A percentile compares a stretch with the other conserved stretches of the same genome.
Conservation (phyloP, 257 asterid species). For the Fraxinus americana region DNA sequence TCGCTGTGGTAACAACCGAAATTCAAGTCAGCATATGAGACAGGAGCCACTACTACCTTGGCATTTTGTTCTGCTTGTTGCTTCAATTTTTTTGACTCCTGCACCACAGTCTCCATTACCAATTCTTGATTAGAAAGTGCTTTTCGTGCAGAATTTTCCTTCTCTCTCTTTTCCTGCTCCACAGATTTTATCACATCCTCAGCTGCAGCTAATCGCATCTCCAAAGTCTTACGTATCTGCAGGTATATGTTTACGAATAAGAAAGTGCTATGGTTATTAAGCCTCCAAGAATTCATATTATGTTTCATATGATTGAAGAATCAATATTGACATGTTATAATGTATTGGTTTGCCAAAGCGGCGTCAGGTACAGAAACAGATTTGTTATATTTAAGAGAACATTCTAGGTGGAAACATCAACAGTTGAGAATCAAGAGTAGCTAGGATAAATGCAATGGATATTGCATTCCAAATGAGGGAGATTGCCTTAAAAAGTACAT, state of each 20-base stretch:
- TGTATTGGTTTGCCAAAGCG: background rate
- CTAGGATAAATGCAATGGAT: background rate
- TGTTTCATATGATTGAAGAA: background rate
- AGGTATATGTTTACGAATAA: conserved; percentile 17
- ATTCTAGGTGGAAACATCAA: background rate
- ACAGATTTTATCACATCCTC: conserved; percentile 50
- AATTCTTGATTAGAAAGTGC: conserved; percentile 55
- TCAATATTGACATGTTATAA: background rate
- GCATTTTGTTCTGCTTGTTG: conserved; percentile 70
- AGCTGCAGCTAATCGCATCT: conserved; percentile 51
- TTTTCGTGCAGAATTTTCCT: conserved; percentile 47
- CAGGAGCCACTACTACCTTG: conserved; percentile 41
- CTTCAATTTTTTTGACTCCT: conserved; percentile 62
- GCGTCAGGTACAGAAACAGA: background rate
- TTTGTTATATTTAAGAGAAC: background rate
- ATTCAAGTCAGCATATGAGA: conserved; percentile 6
- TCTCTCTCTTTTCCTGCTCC: conserved; percentile 51
- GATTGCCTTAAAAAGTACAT: background rate
- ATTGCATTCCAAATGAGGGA: background rate
- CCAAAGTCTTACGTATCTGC: conserved; percentile 66
- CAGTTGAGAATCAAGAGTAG: background rate
- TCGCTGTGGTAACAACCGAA: background rate
- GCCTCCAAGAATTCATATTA: background rate
- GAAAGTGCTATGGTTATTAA: background rate
- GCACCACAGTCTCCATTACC: conserved; percentile 66